Percentiles rank a stretch among this genome's conserved stretches.
These are phyloP conservation scores for Verticillium zaregamsianum DNA, from an alignment of 2,329 filamentous ascomycete species.

Conservation along the genomic window DNA sequence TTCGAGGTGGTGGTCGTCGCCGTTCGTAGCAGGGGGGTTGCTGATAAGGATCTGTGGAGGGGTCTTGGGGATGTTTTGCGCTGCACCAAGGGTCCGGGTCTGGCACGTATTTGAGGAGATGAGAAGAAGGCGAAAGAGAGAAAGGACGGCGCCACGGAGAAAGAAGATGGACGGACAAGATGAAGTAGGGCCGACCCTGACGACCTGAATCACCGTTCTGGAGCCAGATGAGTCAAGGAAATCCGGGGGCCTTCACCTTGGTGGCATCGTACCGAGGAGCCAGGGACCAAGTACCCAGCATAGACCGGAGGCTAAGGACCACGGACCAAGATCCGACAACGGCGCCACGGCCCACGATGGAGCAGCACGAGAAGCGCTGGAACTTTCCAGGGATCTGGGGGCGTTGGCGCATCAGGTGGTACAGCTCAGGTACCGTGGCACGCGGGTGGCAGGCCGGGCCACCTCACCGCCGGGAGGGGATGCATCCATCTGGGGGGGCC, in stretches of 20 bases:
- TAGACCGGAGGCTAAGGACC: not conserved
- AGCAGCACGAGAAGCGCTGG: not conserved
- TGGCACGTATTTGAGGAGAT: not conserved
- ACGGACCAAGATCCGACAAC: conserved; percentile 2
- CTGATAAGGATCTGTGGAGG: not conserved
- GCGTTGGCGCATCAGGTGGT: not conserved
- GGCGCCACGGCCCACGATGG: conserved; percentile 3
- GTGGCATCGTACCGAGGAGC: not conserved
- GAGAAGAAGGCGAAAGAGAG: not conserved
- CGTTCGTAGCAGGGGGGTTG: not conserved
- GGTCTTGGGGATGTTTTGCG: not conserved
- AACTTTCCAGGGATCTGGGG: not conserved
- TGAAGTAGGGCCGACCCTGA: conserved; percentile 1
- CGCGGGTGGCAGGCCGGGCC: not conserved
- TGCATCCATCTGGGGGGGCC: not conserved
- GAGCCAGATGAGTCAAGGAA: conserved; percentile 13
- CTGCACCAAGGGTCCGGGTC: not conserved
- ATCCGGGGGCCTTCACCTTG: conserved; percentile 5
- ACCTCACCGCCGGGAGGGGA: not conserved
- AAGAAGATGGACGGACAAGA: not conserved
- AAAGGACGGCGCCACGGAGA: not conserved
- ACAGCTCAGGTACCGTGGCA: not conserved
- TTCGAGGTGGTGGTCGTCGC: not conserved
- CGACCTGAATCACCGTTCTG: not conserved
- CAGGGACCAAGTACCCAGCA: too few species aligned